Conservation (phyloP, 1,139 yeast species). For the Candida glucosophila region DNA sequence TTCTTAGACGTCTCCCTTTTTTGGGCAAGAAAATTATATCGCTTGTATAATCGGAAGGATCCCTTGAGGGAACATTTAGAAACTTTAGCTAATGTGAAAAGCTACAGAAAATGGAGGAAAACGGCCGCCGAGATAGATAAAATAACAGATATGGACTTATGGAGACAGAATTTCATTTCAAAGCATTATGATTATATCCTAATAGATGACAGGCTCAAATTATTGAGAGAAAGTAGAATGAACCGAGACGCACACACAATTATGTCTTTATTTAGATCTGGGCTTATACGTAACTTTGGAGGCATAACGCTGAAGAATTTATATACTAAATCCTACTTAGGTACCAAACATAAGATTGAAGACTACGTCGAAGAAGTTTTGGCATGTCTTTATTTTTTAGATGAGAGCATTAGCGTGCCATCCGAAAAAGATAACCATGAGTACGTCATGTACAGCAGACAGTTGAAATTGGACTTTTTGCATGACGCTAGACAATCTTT, state of each 20-base stretch:
- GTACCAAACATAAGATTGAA: conserved; percentile 83
- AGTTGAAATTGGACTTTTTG: conserved; percentile 71
- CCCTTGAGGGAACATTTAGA: conserved; percentile 32
- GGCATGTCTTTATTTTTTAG: conserved; percentile 52
- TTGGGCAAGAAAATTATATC: conserved; percentile 43
- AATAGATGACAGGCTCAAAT: conserved; percentile 64
- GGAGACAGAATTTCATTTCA: conserved; percentile 84
- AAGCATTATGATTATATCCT: conserved; percentile 77
- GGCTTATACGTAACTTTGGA: conserved; percentile 82
- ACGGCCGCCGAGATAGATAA: conserved; percentile 55
- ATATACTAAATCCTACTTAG: conserved; percentile 75
- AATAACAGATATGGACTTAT: conserved; percentile 60
- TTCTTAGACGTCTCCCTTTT: conserved; percentile 49
- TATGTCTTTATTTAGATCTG: conserved; percentile 70
- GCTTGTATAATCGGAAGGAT: conserved; percentile 29
- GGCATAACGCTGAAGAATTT: conserved; percentile 76
- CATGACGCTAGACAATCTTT: conserved; percentile 85
- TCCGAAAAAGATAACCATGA: conserved; percentile 20
- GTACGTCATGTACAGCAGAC: conserved; percentile 41
- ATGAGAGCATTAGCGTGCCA: conserved; percentile 25
- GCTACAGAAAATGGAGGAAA: conserved; percentile 54
- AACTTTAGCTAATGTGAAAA: conserved; percentile 32
- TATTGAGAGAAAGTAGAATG: conserved; percentile 53
- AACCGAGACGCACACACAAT: conserved; percentile 50
- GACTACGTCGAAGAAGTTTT: conserved; percentile 76